A percentile compares a stretch with the other conserved stretches of the same genome.
Conservation (phyloP, 352 stramenopile species). For the Pythium dissotocum region DNA sequence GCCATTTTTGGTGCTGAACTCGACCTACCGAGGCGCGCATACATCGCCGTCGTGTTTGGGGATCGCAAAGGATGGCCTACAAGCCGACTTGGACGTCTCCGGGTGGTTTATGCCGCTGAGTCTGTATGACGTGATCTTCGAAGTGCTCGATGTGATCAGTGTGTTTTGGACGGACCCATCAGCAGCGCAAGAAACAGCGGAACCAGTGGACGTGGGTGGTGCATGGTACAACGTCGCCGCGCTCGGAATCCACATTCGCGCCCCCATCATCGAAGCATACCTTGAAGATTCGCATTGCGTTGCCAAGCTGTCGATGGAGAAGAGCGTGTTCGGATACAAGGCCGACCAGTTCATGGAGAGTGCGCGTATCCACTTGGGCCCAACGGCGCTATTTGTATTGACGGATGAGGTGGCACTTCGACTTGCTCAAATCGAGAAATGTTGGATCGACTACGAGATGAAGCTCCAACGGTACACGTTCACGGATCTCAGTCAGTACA, state of each 20-base stretch:
- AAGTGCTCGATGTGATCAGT: slow-evolving; percentile 70
- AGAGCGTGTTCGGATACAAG: slow-evolving; percentile 67
- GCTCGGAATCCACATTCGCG: slow-evolving; percentile 69
- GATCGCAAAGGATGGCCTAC: slow-evolving; percentile 56
- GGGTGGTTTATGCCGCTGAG: slow-evolving; percentile 80
- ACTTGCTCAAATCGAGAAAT: slow-evolving; percentile 79
- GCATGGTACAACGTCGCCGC: slow-evolving; percentile 70
- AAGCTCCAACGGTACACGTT: slow-evolving; percentile 44
- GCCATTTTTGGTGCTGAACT: slow-evolving; percentile 55
- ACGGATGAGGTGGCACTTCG: slow-evolving; percentile 87
- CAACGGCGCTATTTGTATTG: slow-evolving; percentile 80
- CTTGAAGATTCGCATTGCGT: slow-evolving; percentile 87
- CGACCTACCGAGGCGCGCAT: slow-evolving; percentile 64
- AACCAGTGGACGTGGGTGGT: neutral
- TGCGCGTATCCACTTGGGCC: slow-evolving; percentile 68
- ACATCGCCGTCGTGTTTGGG: slow-evolving; percentile 43
- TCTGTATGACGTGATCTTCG: slow-evolving; percentile 69
- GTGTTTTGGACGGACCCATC: slow-evolving; percentile 60
- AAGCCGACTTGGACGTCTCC: slow-evolving; percentile 68
- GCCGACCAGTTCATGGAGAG: slow-evolving; percentile 65
- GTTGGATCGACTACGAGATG: slow-evolving; percentile 76
- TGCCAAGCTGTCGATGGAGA: slow-evolving; percentile 82
- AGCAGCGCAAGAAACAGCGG: slow-evolving; percentile 14
- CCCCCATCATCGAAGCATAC: slow-evolving; percentile 83
- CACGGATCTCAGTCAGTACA: slow-evolving; percentile 37